Conservation (phyloP, 2,329 filamentous ascomycete genomes). For the Fusarium sp. region DNA sequence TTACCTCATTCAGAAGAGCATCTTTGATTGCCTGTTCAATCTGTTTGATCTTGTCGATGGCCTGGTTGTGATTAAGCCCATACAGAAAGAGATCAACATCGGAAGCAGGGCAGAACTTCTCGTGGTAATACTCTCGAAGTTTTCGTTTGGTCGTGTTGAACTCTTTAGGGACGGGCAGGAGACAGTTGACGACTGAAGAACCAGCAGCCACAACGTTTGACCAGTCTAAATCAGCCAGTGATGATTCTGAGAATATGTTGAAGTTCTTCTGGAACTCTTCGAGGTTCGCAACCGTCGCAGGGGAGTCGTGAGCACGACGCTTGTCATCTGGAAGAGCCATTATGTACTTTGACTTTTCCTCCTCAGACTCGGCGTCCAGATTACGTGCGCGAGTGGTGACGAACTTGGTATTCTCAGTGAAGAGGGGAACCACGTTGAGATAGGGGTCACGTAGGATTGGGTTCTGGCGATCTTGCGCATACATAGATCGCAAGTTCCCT, state of each 20-base stretch:
- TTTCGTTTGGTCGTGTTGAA: conserved; percentile 70
- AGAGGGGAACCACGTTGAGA: conserved; percentile 74
- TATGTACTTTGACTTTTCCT: conserved; percentile 72
- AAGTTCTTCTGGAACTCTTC: conserved; percentile 83
- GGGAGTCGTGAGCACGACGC: conserved; percentile 69
- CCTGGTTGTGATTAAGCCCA: conserved; percentile 78
- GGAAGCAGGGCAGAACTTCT: conserved; percentile 81
- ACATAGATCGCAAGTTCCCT: conserved; percentile 70
- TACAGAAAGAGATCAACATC: conserved; percentile 91
- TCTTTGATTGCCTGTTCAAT: conserved; percentile 81
- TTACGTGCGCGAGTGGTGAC: conserved; percentile 72
- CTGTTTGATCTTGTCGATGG: conserved; percentile 82
- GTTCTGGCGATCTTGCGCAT: conserved; percentile 73
- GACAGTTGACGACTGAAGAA: conserved; percentile 80
- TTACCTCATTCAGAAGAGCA: conserved; percentile 82
- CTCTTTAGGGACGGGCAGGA: conserved; percentile 74
- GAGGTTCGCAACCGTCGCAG: conserved; percentile 73
- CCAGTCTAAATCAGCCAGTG: conserved; percentile 81
- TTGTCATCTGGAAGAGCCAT: conserved; percentile 72
- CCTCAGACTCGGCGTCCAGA: conserved; percentile 63
- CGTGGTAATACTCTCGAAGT: conserved; percentile 80
- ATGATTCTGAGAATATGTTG: conserved; percentile 81
- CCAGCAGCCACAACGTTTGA: conserved; percentile 83
- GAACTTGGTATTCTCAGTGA: conserved; percentile 62
- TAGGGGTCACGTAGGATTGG: conserved; percentile 63